Percentiles rank a stretch among this genome's conserved stretches.
These are phyloP conservation scores for Fusarium sublunatum DNA, from an alignment of 2,329 filamentous ascomycete genomes.

Conservation along the genomic window DNA sequence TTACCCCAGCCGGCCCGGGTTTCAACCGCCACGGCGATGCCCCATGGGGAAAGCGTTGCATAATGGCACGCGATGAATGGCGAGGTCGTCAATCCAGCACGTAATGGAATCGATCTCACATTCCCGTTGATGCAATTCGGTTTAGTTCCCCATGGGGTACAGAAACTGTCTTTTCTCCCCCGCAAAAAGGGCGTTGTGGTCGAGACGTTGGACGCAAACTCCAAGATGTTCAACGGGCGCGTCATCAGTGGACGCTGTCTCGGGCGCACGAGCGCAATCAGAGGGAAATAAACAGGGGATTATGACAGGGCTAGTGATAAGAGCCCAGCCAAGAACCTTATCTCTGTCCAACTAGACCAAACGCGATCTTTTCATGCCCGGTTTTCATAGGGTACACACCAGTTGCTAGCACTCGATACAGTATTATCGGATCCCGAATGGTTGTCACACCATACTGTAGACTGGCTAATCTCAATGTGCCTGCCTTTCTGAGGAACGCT, in stretches of 20 bases:
- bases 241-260: not conserved
- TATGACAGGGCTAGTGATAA: constrained; percentile 34
- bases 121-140: constrained; percentile 9
- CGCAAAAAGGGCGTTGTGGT: constrained; percentile 13
- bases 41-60: constrained; percentile 27
- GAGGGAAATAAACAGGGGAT: constrained; percentile 3
- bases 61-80: not conserved
- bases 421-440: constrained; percentile 23
- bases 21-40: constrained; percentile 8
- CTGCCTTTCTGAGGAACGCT: constrained; percentile 12
- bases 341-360: constrained; percentile 19
- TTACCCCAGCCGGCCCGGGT: constrained; percentile 25
- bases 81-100: constrained; percentile 24
- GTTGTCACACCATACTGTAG: constrained; percentile 26
- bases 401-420: constrained; percentile 8
- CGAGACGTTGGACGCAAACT: not conserved
- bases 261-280: not conserved
- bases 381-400: constrained; percentile 17
- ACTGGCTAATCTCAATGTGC: constrained; percentile 12
- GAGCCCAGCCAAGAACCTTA: constrained; percentile 23
- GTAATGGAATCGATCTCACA: constrained; percentile 32
- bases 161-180: constrained; percentile 15
- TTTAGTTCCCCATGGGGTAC: constrained; percentile 35
- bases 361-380: constrained; percentile 32
- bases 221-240: not conserved